phyloP scores from a whole-genome alignment of 306 rosid genomes.

The Inga laurina region DNA sequence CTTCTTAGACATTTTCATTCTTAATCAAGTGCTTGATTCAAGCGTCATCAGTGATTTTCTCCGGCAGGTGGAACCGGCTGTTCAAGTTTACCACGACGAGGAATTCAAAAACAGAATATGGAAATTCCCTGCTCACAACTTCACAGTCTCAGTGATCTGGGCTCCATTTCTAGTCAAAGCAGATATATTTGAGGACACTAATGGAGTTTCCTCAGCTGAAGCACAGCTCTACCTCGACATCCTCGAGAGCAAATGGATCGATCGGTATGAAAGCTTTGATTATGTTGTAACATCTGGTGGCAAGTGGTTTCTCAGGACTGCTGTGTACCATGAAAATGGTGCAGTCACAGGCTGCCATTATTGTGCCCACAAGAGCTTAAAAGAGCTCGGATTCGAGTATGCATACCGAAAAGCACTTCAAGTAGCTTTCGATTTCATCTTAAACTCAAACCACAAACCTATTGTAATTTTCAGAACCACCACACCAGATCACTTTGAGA shows the following conservation, averaged over 20 bases:
- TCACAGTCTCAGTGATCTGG: slow-evolving; percentile 73
- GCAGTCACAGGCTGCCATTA: slow-evolving; percentile 59
- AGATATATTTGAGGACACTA: slow-evolving; percentile 64
- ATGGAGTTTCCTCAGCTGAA: slow-evolving; percentile 73
- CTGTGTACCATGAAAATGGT: slow-evolving; percentile 65
- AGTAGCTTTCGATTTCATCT: slow-evolving; percentile 41
- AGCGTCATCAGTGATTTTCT: slow-evolving; percentile 25
- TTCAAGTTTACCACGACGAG: slow-evolving; percentile 78
- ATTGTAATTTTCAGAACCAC: slow-evolving; percentile 70
- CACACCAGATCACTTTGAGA: slow-evolving; percentile 85
- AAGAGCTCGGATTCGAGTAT: slow-evolving; percentile 56
- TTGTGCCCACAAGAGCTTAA: slow-evolving; percentile 66
- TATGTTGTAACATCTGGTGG: slow-evolving; percentile 63
- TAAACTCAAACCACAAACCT: slow-evolving; percentile 42
- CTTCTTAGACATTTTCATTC: slow-evolving; percentile 4
- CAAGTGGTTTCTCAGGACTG: slow-evolving; percentile 81
- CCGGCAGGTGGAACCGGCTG: slow-evolving; percentile 67
- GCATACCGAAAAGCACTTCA: slow-evolving; percentile 63
- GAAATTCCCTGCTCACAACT: slow-evolving; percentile 75
- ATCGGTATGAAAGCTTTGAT: slow-evolving; percentile 50
- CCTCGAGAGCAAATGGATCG: slow-evolving; percentile 62
- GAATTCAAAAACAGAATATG: slow-evolving; percentile 76
- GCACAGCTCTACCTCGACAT: slow-evolving; percentile 63
- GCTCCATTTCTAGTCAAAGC: slow-evolving; percentile 78
- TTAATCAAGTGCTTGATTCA: neutral